Percentiles rank a stretch among this genome's conserved stretches.
Conservation (phyloP, 768 basidiomycete genomes). For the Tricholoma bakamatsutake region DNA sequence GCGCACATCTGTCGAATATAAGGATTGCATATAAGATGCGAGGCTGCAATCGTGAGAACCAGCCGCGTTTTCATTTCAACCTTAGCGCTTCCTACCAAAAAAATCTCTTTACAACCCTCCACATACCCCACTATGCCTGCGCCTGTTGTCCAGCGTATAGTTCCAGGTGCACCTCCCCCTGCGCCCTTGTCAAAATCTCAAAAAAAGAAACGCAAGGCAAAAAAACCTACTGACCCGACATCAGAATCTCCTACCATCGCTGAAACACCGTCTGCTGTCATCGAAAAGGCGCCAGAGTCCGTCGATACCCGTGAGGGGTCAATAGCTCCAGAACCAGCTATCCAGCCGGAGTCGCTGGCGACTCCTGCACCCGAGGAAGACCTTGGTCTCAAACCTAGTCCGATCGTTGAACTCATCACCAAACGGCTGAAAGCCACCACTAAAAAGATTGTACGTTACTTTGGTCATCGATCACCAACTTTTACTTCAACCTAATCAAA, state of each 20-base stretch:
- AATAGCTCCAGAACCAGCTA: conserved; percentile 40
- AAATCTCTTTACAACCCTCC: conserved; percentile 8
- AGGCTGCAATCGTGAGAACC: conserved; percentile 12
- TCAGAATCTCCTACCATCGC: conserved; percentile 42
- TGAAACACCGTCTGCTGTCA: conserved; percentile 35
- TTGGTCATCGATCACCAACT: not conserved
- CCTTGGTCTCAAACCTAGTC: conserved; percentile 45
- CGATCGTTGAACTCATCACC: conserved; percentile 71
- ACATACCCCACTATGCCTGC: conserved; percentile 31
- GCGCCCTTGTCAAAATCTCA: conserved; percentile 53
- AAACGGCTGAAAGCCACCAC: conserved; percentile 72
- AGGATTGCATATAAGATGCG: not conserved
- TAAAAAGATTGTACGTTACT: conserved; percentile 74
- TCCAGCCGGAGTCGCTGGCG: conserved; percentile 33
- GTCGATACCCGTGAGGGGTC: conserved; percentile 41
- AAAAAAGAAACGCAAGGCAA: conserved; percentile 63
- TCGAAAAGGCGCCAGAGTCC: conserved; percentile 46
- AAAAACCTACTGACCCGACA: conserved; percentile 38
- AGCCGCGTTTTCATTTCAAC: conserved; percentile 14
- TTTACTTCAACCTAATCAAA: conserved; percentile 10
- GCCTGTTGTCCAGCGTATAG: conserved; percentile 40
- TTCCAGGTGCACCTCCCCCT: conserved; percentile 76
- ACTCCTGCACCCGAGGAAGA: conserved; percentile 42
- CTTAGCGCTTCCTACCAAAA: conserved; percentile 10
- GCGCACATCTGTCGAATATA: not conserved